Evolutionary conservation across 257 asterid genomes (phyloP).

Genomic region (Perilla frutescens): DNA sequence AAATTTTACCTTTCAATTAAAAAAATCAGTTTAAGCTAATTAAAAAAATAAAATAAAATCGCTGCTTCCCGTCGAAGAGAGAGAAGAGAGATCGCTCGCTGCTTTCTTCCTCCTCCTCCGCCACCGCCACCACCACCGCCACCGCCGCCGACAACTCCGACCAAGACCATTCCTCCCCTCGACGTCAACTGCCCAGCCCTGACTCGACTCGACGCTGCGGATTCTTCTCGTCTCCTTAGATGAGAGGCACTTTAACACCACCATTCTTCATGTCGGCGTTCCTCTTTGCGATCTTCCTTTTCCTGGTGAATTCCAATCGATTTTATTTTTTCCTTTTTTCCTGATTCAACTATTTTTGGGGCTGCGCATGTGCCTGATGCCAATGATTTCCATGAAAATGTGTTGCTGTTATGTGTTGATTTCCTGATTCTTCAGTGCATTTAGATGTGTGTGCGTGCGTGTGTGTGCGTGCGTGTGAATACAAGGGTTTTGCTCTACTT

Average conservation of each 20-base stretch:
- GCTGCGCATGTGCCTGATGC: slow-evolving; percentile 11
- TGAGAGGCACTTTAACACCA: slow-evolving; percentile 19
- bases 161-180: too few relatives aligned
- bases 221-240: not conserved
- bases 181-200: too few relatives aligned
- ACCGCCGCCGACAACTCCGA: too few relatives aligned
- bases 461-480: too few relatives aligned
- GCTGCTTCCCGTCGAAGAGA: too few relatives aligned
- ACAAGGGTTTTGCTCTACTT: slow-evolving; percentile 9
- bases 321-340: not conserved
- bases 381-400: slow-evolving; percentile 2
- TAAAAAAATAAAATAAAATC: too few relatives aligned
- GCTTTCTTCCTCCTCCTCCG: too few relatives aligned
- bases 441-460: not conserved
- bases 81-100: too few relatives aligned
- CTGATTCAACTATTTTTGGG: not conserved
- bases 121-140: too few relatives aligned
- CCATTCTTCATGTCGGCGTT: slow-evolving; percentile 19
- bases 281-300: slow-evolving; percentile 30
- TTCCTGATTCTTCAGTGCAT: slow-evolving; percentile 14
- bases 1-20: too few relatives aligned
- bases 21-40: too few relatives aligned
- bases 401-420: slow-evolving; percentile 16
- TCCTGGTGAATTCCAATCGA: slow-evolving; percentile 33
- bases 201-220: too few relatives aligned